Base-by-base conservation (phyloP, 2,329 filamentous ascomycete genomes). In the Claviceps sp. region DNA sequence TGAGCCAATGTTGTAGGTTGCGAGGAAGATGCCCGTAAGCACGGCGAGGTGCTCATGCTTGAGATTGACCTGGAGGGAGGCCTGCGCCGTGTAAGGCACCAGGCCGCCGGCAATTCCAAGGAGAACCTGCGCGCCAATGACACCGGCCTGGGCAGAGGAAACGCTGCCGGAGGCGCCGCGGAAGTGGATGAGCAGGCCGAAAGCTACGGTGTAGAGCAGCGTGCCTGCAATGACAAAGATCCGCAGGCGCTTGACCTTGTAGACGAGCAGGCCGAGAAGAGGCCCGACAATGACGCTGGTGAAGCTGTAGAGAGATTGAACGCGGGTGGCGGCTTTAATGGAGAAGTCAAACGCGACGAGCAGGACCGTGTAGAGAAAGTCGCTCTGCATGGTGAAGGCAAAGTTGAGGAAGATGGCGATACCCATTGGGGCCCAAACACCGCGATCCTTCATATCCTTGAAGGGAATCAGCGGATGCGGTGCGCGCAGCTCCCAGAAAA, bases 101-200 rank as follows among this genome's bases (percentile, higher is more conserved):
- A 76, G 70, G 9, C 78, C 78, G 4, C 77, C 78, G 3, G 74
- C 76, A 38, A 79, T 70, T 5, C 79, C 75, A 54, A 84, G 74
- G 54, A 83, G 72, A 47, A 83, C 72, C 61, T 84, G 78, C 44
- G 75, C 78, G 63, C 78, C 76, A 59, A 83, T 64, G 14, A 84
- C 68, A 60, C 77, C 76, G 3, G 74, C 67, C 22, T 78, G 68
- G 30, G 68, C 36, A 72, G 70, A 46, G 67, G 69, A 45, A n/a
- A 36, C 20, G n/a, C 72, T 67, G 47, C 76, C 72, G 52, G 72
- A 69, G 26, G 47, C 49, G 8, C 53, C 53, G 20, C 79, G 76
- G 66, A 76, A 81, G 37, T 76, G 62, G 54, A 82, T 73, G 75
- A 83, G 79, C 41, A 82, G 65, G 2, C 76, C 70, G 2, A 77